phyloP scores from a whole-genome alignment of 2,329 filamentous ascomycete species.

The Cladosporium phlei region DNA sequence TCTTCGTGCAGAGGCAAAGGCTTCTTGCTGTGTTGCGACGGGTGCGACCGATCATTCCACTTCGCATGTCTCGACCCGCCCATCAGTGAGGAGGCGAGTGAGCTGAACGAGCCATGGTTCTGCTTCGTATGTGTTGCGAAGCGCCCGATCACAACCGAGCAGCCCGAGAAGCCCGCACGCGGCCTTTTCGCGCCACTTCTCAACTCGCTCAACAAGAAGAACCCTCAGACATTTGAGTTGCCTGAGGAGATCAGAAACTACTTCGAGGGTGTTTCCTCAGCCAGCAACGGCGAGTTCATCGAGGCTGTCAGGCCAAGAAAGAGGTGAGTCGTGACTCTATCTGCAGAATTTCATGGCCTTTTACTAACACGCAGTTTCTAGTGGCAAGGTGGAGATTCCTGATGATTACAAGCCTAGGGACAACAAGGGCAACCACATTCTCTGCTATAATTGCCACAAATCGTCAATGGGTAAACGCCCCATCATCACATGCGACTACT shows the following conservation, averaged over 20 bases:
- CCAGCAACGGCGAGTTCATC: slow-evolving; percentile 73
- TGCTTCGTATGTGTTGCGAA: slow-evolving; percentile 66
- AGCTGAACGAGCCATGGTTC: slow-evolving; percentile 67
- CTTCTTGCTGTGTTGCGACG: slow-evolving; percentile 87
- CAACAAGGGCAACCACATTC: slow-evolving; percentile 65
- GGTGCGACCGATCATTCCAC: slow-evolving; percentile 85
- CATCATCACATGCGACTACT: slow-evolving; percentile 83
- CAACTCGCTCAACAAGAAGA: slow-evolving; percentile 38
- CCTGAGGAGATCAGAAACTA: slow-evolving; percentile 66
- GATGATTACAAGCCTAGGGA: slow-evolving; percentile 48
- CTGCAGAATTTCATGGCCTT: slow-evolving; percentile 1
- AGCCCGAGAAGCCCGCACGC: slow-evolving; percentile 33
- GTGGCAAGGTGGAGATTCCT: slow-evolving; percentile 44
- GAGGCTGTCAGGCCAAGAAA: slow-evolving; percentile 51
- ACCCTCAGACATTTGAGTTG: slow-evolving; percentile 46
- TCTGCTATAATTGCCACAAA: slow-evolving; percentile 72
- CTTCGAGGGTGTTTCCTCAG: slow-evolving; percentile 75
- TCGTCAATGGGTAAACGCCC: slow-evolving; percentile 58
- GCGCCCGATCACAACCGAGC: slow-evolving; percentile 24
- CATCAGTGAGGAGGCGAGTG: slow-evolving; percentile 47
- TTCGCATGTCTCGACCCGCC: slow-evolving; percentile 83
- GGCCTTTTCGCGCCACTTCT: slow-evolving; percentile 62
- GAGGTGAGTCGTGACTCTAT: slow-evolving; percentile 46
- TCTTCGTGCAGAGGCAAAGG: slow-evolving; percentile 79
- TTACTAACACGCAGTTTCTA: slow-evolving; percentile 16